Evolutionary conservation across 2,329 filamentous ascomycete species (phyloP).

Genomic region (Aspergillus ruber): DNA sequence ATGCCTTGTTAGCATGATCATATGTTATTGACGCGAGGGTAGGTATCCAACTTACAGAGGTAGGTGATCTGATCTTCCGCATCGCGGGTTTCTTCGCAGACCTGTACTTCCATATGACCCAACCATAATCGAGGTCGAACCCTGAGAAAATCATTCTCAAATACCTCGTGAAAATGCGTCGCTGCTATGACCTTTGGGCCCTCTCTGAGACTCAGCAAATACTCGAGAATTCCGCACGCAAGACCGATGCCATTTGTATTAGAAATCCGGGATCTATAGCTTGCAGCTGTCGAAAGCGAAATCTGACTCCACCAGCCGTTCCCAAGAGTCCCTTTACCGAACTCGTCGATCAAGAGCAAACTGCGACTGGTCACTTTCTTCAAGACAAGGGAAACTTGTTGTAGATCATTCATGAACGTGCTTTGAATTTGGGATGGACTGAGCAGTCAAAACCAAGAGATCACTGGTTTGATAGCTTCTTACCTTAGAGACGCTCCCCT

Average conservation of each 20-base stretch:
- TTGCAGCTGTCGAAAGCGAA: background rate
- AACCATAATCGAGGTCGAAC: constrained; percentile 43
- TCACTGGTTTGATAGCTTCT: background rate
- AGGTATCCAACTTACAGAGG: constrained; percentile 56
- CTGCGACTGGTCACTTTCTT: constrained; percentile 69
- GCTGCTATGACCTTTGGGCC: constrained; percentile 56
- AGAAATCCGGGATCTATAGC: background rate
- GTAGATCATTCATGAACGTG: constrained; percentile 74
- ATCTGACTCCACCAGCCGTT: constrained; percentile 31
- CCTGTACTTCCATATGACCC: constrained; percentile 53
- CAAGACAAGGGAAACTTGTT: constrained; percentile 73
- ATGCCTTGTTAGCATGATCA: constrained; percentile 4
- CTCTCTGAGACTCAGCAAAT: constrained; percentile 46
- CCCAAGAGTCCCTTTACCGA: constrained; percentile 64
- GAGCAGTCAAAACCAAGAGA: background rate
- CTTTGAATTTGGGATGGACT: constrained; percentile 46
- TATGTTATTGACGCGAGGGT: background rate
- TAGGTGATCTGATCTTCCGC: constrained; percentile 52
- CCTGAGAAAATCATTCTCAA: constrained; percentile 49
- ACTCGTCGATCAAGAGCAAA: constrained; percentile 87
- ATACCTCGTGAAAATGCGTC: constrained; percentile 57
- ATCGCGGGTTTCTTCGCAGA: constrained; percentile 38
- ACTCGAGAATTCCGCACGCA: constrained; percentile 54
- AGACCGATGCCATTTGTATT: constrained; percentile 56
- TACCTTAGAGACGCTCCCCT: constrained; percentile 58